Base-by-base conservation (phyloP, 2,329 filamentous ascomycete genomes). In the Alternaria brassicicola region DNA sequence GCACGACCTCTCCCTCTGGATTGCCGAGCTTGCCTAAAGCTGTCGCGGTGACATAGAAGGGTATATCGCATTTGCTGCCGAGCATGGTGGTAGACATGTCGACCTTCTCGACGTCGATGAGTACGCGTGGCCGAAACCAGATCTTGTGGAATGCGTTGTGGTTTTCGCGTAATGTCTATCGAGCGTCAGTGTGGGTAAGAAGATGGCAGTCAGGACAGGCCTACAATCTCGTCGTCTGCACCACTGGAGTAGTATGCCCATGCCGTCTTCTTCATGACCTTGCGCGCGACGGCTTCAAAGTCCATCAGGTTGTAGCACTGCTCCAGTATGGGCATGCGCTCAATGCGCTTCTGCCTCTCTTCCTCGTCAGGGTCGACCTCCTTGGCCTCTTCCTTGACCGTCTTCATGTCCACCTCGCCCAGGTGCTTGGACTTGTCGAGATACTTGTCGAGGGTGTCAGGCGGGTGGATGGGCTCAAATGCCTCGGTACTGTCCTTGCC, bases 231-330 rank as follows among this genome's bases (percentile, higher is more conserved):
- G 72, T 96, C 92, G 73, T 95, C 92, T 0, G 94, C 92, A 55
- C 92, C 94, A 73, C 91, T 95, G 1, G 92, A 97, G 78, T 99
- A 99, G 81, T 99, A 99, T 25, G 91, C 95, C 95, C 95, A 99
- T 0, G 94, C 94, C 1, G 89, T 90, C 82, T 91, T 96, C 85
- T 96, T 97, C 94, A 98, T 97, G 55, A 96, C 87, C 36, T 87
- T 84, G 69, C 89, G 88, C 5, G 95, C 95, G 33, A 98, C 94
- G 3, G 92, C 88, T 83, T 99, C 95, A 76, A 99, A 99, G 80
- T 99, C 95, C 68, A 83, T 77, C 12, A 79, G 68, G 64, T 79
- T 82, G 64, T 83, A 78, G 57, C 82, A 77, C 49, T 80, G 75
- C 59, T 78, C 74, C 19, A 84, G 70, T 10, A 80, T 76, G 4